Base-by-base conservation (phyloP, 78 protist species). In the Dictyostelium capitatum region DNA sequence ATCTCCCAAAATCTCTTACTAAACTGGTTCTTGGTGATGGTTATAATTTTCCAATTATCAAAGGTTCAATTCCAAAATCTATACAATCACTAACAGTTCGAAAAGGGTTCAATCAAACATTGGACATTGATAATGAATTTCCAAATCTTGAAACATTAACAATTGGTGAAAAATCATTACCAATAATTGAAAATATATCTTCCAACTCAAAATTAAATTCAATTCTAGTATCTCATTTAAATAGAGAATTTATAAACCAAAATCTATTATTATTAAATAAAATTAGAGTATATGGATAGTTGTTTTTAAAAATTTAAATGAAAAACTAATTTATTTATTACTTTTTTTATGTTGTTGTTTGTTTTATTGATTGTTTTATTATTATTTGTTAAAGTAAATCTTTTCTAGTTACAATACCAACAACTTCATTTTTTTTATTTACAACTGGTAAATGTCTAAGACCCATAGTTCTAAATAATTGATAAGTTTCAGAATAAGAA, bases 391-490 rank as follows among this genome's bases (percentile, higher is more conserved):
- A 62, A 25, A 62, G 28, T 25, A 97, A 70, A 75, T 97, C 97
- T 59, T 94, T 91, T 75, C 98, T 89, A 15, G 98, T 96, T 48
- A 97, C 81, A 30, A 97, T 89, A 47, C 98, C 98, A 62, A 96
- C 92, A 48, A 97, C 93, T 25, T 73, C 75, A 28, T 83, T 79
- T 41, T 28, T 28, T 50, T 79, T 41, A 74, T 95, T 94, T 30
- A 90, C 84, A 62, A 96, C 97, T 23, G 91, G 91, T 48, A 97
- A 78, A 77, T 97, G 99, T 19, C 99, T 95, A 20, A 97, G 80
- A 32, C 98, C 99, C 67, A 98, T 50, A 19, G 94, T 69, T 37
- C 98, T 75, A 87, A 98, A 97, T 50, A 97, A 41, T 19, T 28
- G 37, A 32, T 89, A 95, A 20, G 80, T 89, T 64, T 97, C 91